phyloP scores from a whole-genome alignment of 2,329 filamentous ascomycete species.

The Aspergillus fumigatus region DNA sequence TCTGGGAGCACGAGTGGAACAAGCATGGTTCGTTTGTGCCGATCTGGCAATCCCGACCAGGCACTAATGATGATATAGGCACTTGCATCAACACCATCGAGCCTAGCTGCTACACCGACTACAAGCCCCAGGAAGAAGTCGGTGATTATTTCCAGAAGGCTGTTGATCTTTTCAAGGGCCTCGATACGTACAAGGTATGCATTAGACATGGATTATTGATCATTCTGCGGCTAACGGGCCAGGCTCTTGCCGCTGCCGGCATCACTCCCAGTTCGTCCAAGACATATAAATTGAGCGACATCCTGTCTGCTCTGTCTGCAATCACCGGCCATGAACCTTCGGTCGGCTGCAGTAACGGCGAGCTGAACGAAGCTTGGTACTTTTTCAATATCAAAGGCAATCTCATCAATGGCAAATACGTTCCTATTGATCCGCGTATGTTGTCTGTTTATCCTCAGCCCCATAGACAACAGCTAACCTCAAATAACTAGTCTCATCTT shows the following conservation, averaged over 20 bases:
- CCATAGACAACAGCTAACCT: not conserved
- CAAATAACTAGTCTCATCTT: constrained; percentile 32
- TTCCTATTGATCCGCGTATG: constrained; percentile 48
- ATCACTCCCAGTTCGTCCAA: constrained; percentile 48
- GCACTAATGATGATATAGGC: constrained; percentile 21
- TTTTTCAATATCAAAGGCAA: constrained; percentile 50
- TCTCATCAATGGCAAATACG: constrained; percentile 58
- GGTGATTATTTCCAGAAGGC: constrained; percentile 54
- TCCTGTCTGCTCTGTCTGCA: constrained; percentile 47
- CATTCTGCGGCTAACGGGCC: not conserved
- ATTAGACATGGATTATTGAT: not conserved
- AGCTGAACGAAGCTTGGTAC: constrained; percentile 55
- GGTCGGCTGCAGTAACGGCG: constrained; percentile 46
- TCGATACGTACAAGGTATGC: constrained; percentile 51
- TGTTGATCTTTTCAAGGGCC: constrained; percentile 51
- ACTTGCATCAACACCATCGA: constrained; percentile 68
- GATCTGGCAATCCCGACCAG: not conserved
- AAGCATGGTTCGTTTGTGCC: constrained; percentile 52
- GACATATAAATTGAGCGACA: constrained; percentile 50
- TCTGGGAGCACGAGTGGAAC: constrained; percentile 69
- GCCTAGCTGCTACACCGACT: constrained; percentile 58
- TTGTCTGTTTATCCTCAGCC: constrained; percentile 12
- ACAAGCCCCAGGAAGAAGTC: constrained; percentile 53
- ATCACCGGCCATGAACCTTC: constrained; percentile 48
- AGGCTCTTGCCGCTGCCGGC: constrained; percentile 52